A percentile compares a stretch with the other conserved stretches of the same genome.
phyloP scores from a whole-genome alignment of 306 rosid species.

The Biancaea sappan region DNA sequence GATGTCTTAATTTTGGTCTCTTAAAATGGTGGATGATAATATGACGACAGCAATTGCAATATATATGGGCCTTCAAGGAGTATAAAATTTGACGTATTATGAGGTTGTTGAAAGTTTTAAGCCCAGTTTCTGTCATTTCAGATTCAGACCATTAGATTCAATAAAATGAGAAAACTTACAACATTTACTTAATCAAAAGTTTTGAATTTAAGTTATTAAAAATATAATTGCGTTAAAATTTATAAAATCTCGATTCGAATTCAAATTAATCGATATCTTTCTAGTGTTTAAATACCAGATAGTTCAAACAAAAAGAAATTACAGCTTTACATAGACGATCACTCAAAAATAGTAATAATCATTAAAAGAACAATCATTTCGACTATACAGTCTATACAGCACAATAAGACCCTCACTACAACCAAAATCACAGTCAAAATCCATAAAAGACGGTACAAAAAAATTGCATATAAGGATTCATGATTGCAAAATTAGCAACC shows the following conservation, averaged over 20 bases:
- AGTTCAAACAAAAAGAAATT: too few species aligned
- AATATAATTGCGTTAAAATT: too few species aligned
- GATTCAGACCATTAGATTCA: neutral
- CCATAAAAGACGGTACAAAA: conserved; percentile 9
- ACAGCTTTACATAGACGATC: too few species aligned
- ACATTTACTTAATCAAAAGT: too few species aligned
- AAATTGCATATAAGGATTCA: conserved; percentile 2
- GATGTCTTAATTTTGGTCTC: neutral
- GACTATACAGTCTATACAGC: conserved; percentile 4
- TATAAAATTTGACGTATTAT: neutral
- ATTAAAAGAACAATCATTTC: neutral
- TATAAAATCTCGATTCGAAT: too few species aligned
- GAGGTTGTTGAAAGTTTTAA: neutral
- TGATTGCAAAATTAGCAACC: conserved; percentile 29
- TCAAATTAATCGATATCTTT: too few species aligned
- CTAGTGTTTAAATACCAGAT: too few species aligned
- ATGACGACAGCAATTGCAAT: neutral
- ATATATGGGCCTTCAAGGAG: neutral
- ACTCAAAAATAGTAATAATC: neutral
- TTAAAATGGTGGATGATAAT: neutral
- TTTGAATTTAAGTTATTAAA: too few species aligned
- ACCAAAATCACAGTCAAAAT: conserved; percentile 23
- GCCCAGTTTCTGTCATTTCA: neutral
- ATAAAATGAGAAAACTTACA: neutral
- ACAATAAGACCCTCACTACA: conserved; percentile 30